Base-by-base conservation (phyloP, 2,329 filamentous ascomycete species). In the Aspergillus terreus region DNA sequence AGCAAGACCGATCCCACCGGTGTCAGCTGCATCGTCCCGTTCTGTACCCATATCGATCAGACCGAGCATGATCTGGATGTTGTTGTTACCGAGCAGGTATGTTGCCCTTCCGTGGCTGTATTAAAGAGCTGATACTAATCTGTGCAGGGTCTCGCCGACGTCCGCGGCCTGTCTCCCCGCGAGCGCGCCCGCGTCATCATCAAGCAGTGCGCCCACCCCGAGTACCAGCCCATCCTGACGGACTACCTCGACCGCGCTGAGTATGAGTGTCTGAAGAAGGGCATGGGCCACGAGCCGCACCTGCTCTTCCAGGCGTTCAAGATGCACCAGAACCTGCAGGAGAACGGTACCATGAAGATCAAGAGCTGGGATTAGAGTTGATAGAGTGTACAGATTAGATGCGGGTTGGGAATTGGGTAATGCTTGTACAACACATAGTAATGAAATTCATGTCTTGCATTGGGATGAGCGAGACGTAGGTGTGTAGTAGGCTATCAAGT, bases 51-150 rank as follows among this genome's bases (percentile, higher is more conserved):
- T 74, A 79, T 95, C 59, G 90, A 95, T 73, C 90, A 95, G 80
- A 95, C 91, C 0, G 91, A 95, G 76, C 90, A 95, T 72, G 91
- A 95, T 68, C 80, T 95, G 36, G 90, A 95, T 62, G 85, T 95
- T n/a, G 74, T 95, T 43, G 90, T 95, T n/a, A 84, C 82, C 0
- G 82, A 85, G 66, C 81, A 83, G 68, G 67, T 69, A 62, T 32
- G 6, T 47, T 12, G 7, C 15, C 33, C 9, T 23, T 4, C 23
- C 6, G 23, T 12, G 15, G 44, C 9, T 45, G 35, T 19, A 47
- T 23, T 7, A 48, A 7, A n/a, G 36, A 46, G 33, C 5, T 17
- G 33, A 46, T 15, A 43, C 15, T 12, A 43, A 43, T 4, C 4
- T 6, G 21, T 78, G 82, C 73, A 81, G 69, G 90, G 91, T 52